These are phyloP conservation scores for Trebouxia sp. DNA, from an alignment of 139 green algal species.

Conservation along the genomic window DNA sequence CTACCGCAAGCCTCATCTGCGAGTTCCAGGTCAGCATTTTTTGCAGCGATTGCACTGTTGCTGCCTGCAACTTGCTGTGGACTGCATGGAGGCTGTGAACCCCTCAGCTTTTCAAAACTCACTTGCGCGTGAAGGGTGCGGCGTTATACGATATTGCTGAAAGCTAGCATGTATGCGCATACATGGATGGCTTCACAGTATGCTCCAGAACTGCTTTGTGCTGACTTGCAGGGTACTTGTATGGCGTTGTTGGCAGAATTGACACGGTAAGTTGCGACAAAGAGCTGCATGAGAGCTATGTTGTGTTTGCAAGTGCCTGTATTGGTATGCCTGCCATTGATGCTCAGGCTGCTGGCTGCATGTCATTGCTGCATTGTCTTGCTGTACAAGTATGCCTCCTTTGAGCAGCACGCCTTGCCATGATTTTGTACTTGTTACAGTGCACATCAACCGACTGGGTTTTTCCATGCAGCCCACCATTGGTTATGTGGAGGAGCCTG, in stretches of 20 bases:
- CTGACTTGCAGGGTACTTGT: slow-evolving; percentile 38
- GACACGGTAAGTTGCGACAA: slow-evolving; percentile 23
- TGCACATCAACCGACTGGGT: background rate
- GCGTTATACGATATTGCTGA: no score
- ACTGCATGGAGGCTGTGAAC: no score
- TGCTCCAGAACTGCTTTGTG: no score
- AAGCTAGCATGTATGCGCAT: no score
- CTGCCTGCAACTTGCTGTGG: background rate
- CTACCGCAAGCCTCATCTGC: slow-evolving; percentile 54
- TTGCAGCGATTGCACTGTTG: background rate
- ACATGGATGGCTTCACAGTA: no score
- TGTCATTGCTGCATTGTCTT: background rate
- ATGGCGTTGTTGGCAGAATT: slow-evolving; percentile 40
- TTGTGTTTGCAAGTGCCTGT: background rate
- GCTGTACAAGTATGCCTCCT: background rate
- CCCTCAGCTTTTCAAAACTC: no score
- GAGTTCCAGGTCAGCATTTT: slow-evolving; percentile 42
- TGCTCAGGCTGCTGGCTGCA: background rate
- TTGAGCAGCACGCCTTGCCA: no score
- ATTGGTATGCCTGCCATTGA: no score
- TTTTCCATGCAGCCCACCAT: background rate
- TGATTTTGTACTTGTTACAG: no score
- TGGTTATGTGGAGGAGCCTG: slow-evolving; percentile 27
- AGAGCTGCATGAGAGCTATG: background rate
- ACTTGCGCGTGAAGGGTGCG: no score